Conservation (phyloP, 2,329 filamentous ascomycete genomes). For the Akanthomyces uredinophilus region DNA sequence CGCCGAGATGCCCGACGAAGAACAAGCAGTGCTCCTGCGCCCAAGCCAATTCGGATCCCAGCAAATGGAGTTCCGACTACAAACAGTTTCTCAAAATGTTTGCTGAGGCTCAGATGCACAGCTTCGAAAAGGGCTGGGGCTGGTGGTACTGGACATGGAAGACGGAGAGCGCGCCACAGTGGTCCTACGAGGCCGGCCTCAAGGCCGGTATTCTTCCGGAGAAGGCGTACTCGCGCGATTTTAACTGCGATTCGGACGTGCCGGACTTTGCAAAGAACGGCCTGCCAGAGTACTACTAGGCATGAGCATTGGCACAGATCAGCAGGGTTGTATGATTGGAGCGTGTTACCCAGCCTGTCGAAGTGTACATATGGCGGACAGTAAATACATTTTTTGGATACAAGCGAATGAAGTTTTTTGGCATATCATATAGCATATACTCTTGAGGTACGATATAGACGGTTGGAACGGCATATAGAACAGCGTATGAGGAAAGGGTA, state of each 20-base stretch:
- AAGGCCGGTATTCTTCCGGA: constrained; percentile 72
- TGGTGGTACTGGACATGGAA: constrained; percentile 99
- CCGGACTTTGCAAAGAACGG: constrained; percentile 44
- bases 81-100: constrained; percentile 85
- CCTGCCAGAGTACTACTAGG: constrained; percentile 46
- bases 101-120: constrained; percentile 92
- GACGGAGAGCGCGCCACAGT: constrained; percentile 79
- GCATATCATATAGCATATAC: background rate
- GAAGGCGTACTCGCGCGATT: constrained; percentile 66
- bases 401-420: background rate
- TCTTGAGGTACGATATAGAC: background rate
- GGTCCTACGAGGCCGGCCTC: constrained; percentile 83
- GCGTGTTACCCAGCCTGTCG: background rate
- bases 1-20: constrained; percentile 67
- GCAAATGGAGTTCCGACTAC: constrained; percentile 65
- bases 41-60: constrained; percentile 67
- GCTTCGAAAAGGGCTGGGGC: constrained; percentile 88
- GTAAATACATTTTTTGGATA: background rate
- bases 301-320: background rate
- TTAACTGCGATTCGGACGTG: constrained; percentile 58
- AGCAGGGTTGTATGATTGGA: background rate
- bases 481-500: background rate
- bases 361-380: constrained; percentile 9
- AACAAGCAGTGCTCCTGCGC: constrained; percentile 66
- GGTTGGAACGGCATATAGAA: background rate